Percentiles rank a stretch among this genome's conserved stretches.
Conservation (phyloP, 163 green algal genomes). For the Coccomyxa subellipsoidea region DNA sequence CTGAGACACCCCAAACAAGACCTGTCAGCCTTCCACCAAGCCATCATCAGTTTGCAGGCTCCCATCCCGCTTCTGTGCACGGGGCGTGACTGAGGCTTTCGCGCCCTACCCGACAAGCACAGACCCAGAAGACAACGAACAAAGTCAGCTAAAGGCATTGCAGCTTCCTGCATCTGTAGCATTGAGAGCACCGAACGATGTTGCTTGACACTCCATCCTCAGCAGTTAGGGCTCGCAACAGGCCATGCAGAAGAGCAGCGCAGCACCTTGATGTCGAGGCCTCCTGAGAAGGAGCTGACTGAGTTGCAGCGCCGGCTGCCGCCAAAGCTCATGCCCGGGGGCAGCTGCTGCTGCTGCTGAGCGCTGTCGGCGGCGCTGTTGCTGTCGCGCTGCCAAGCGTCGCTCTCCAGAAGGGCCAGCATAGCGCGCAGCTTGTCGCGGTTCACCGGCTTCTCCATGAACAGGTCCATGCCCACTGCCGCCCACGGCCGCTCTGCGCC, state of each 20-base stretch:
- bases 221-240: too few relatives aligned
- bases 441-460: constrained; percentile 57
- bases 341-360: not conserved
- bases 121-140: too few relatives aligned
- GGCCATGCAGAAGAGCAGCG: not conserved
- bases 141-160: too few relatives aligned
- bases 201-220: too few relatives aligned
- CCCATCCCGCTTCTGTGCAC: too few relatives aligned
- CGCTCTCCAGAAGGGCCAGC: not conserved
- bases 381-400: not conserved
- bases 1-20: not conserved
- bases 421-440: constrained; percentile 40
- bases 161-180: too few relatives aligned
- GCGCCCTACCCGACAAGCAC: too few relatives aligned
- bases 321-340: not conserved
- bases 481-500: constrained; percentile 39
- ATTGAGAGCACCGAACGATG: too few relatives aligned
- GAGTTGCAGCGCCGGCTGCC: not conserved
- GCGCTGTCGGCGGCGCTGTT: not conserved
- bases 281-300: not conserved
- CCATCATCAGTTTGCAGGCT: not conserved
- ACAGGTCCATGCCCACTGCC: constrained; percentile 52
- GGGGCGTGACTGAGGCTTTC: too few relatives aligned
- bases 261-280: not conserved
- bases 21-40: not conserved